A percentile compares a stretch with the other conserved stretches of the same genome.
These are phyloP conservation scores for Colletotrichum limetticola DNA, from an alignment of 2,329 filamentous ascomycete species.

Conservation along the genomic window DNA sequence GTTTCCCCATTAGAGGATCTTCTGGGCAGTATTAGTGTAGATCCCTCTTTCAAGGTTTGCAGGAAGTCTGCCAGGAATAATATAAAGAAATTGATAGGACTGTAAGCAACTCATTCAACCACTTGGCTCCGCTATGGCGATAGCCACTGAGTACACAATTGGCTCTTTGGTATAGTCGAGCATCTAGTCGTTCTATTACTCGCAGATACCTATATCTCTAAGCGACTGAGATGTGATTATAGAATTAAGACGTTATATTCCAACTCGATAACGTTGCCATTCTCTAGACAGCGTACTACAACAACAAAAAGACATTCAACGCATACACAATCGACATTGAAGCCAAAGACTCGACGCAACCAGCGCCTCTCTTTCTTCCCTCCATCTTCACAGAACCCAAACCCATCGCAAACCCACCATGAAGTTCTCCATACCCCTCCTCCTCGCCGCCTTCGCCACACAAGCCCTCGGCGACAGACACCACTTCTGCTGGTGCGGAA, in stretches of 20 bases:
- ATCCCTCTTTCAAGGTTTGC: background rate
- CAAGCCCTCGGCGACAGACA: constrained; percentile 4
- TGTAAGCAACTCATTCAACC: background rate
- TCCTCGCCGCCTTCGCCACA: background rate
- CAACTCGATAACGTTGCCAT: background rate
- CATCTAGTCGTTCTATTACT: background rate
- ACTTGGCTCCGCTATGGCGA: constrained; percentile 3
- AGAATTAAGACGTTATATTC: background rate
- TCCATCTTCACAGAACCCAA: too few relatives aligned
- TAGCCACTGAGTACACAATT: background rate
- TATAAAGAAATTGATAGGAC: background rate
- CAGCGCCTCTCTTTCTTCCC: too few relatives aligned
- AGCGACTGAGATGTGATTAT: background rate
- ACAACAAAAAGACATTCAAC: background rate
- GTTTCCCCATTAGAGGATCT: background rate
- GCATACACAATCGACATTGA: fast-evolving
- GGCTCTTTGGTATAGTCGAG: too few relatives aligned
- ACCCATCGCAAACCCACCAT: background rate
- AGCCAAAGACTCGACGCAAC: background rate
- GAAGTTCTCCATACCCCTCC: background rate
- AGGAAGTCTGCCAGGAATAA: background rate
- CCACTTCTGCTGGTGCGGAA: constrained; percentile 19
- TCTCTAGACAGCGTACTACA: fast-evolving
- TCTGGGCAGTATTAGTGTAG: background rate
- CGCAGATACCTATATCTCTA: background rate